A percentile compares a stretch with the other conserved stretches of the same genome.
These are phyloP conservation scores for Staphylotrichum longicolle DNA, from an alignment of 495 filamentous ascomycete species.

Conservation along the genomic window DNA sequence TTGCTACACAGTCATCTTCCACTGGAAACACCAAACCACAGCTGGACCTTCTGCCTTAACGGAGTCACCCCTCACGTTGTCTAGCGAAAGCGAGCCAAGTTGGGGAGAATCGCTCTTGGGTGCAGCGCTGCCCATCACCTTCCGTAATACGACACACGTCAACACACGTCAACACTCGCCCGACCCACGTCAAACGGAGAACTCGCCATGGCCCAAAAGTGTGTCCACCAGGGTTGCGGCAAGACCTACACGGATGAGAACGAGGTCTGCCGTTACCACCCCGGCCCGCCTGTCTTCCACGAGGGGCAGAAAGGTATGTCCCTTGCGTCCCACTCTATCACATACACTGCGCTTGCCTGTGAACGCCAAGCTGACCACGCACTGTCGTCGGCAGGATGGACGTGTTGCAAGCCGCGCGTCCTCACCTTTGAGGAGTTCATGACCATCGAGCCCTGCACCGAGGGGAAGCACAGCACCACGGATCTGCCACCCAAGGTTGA, in stretches of 20 bases:
- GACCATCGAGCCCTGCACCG: conserved; percentile 87
- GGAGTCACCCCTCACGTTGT: too few relatives aligned
- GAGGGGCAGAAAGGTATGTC: conserved; percentile 95
- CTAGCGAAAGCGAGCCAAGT: too few relatives aligned
- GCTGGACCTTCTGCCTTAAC: too few relatives aligned
- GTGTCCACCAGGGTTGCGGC: conserved; percentile 92
- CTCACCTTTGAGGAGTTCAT: conserved; percentile 99
- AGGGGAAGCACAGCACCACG: conserved; percentile 86
- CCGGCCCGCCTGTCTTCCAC: conserved; percentile 92
- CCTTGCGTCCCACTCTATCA: not conserved
- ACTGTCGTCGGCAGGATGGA: conserved; percentile 69
- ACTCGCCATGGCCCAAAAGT: conserved; percentile 75
- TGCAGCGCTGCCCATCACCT: too few relatives aligned
- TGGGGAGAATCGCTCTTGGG: too few relatives aligned
- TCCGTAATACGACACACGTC: too few relatives aligned
- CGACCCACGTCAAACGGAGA: not conserved
- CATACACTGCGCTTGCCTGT: not conserved
- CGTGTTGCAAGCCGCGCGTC: conserved; percentile 97
- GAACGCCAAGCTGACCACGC: conserved; percentile 19
- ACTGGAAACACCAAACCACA: too few relatives aligned
- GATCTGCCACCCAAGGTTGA: conserved; percentile 60
- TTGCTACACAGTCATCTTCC: too few relatives aligned
- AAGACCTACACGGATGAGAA: conserved; percentile 81
- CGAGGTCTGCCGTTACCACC: conserved; percentile 88
- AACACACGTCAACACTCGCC: not conserved